Evolutionary conservation across 192 early-diverging fungal species (phyloP), one percentile per base, ranked within the genome.

Genomic region (Funneliformis mosseae): DNA sequence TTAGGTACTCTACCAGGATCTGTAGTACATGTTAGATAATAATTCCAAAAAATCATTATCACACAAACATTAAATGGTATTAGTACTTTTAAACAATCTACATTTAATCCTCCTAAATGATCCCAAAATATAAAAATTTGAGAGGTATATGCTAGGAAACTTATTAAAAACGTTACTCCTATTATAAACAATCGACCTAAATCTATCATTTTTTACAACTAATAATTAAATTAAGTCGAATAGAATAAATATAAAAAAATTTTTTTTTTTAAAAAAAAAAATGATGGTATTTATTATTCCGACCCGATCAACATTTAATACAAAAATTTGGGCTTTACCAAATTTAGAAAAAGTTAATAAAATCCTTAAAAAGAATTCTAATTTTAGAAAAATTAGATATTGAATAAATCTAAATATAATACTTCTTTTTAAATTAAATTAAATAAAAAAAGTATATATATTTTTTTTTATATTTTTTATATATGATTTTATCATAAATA

Each of bases 41-140:
- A 99, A 87, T 98, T 97, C 86, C 93, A 87, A 84, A 90, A 93
- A n/a, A 97, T 91, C 46, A 93, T 87, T 41, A 91, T 83, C 28
- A 95, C 89, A 64, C 89, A 86, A 46, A 93, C 70, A 85, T 99
- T 95, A 88, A 97, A 96, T 6, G 92, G 92, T 11, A 87, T 86
- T 12, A 92, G 89, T 14, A 92, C 85, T 18, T 81, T 74, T 10
- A 91, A 50, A 14, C 84, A 73, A 69, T 81, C 77, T 0, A 83
- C 78, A 50, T 86, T 83, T 45, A 80, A 46, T n/a, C 88, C 87
- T 18, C 84, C 84, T 62, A 89, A 84, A 72, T 80, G 88, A 68
- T 84, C 67, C 90, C 89, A 92, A 81, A 91, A 90, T 66, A 93
- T 85, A 81, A 90, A 92, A 25, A 89, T 66, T 78, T 93, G 90